Evolutionary conservation across 1,139 yeast genomes (phyloP).

Genomic region (Meyerozyma athensensis): DNA sequence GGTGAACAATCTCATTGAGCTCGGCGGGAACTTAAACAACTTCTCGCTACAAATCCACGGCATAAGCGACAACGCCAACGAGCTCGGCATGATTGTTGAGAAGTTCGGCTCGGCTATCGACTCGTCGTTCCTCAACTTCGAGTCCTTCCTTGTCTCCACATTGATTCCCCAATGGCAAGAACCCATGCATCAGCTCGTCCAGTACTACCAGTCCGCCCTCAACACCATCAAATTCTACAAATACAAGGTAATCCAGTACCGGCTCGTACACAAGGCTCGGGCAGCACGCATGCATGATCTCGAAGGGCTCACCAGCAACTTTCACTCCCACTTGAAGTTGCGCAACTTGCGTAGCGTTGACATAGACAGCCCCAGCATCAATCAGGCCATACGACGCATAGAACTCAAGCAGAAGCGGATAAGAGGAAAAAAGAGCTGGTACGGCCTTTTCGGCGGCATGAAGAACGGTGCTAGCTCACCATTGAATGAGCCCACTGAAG

Average conservation of each 20-base stretch:
- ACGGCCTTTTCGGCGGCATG: slow-evolving; percentile 43
- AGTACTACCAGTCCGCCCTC: slow-evolving; percentile 34
- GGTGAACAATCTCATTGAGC: slow-evolving; percentile 32
- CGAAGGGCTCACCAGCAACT: slow-evolving; percentile 20
- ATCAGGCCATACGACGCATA: slow-evolving; percentile 30
- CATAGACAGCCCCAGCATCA: slow-evolving; percentile 38
- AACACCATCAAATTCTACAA: slow-evolving; percentile 42
- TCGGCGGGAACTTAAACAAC: slow-evolving; percentile 46
- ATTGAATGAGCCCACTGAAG: slow-evolving; percentile 9
- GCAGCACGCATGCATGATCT: slow-evolving; percentile 39
- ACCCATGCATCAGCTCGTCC: slow-evolving; percentile 39
- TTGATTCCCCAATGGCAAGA: slow-evolving; percentile 46
- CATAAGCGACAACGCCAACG: slow-evolving; percentile 17
- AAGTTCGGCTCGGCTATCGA: slow-evolving; percentile 46
- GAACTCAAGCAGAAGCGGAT: slow-evolving; percentile 23
- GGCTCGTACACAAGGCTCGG: slow-evolving; percentile 36
- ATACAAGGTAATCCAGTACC: slow-evolving; percentile 41
- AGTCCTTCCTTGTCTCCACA: slow-evolving; percentile 30
- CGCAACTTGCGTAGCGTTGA: slow-evolving; percentile 21
- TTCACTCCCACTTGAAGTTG: slow-evolving; percentile 14
- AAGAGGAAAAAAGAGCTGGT: slow-evolving; percentile 36
- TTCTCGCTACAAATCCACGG: slow-evolving; percentile 43
- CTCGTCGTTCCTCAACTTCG: slow-evolving; percentile 36
- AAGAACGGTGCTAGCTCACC: slow-evolving; percentile 4
- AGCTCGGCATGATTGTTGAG: slow-evolving; percentile 33